Evolutionary conservation across 352 stramenopile species (phyloP).

Genomic region (Aphanomyces stellatus): DNA sequence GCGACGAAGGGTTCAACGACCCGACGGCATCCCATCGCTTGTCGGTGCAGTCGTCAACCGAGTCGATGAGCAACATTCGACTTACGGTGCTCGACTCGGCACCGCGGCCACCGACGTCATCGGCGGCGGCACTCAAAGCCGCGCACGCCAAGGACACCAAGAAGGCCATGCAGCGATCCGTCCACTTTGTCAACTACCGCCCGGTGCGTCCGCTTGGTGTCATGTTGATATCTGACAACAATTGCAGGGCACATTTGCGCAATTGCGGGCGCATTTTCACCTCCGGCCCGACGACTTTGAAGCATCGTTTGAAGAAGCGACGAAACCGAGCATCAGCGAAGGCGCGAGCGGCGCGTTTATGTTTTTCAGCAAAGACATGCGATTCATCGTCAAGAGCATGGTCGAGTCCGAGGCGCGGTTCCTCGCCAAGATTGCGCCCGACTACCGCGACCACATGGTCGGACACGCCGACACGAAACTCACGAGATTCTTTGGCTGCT

Average conservation of each 20-base stretch:
- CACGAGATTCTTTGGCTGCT: constrained; percentile 86
- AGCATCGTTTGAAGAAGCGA: constrained; percentile 68
- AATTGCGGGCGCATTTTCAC: constrained; percentile 57
- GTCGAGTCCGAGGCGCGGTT: constrained; percentile 70
- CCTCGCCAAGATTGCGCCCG: constrained; percentile 71
- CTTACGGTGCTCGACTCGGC: not conserved
- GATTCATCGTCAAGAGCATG: constrained; percentile 89
- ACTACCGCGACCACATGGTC: constrained; percentile 82
- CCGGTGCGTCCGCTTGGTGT: not conserved
- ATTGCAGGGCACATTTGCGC: constrained; percentile 39
- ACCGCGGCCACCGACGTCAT: constrained; percentile 27
- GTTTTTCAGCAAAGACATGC: constrained; percentile 86
- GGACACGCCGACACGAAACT: constrained; percentile 63
- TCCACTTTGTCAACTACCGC: constrained; percentile 23
- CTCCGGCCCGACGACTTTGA: constrained; percentile 61
- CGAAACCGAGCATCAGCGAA: constrained; percentile 84
- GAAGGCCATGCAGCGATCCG: not conserved
- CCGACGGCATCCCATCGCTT: not conserved
- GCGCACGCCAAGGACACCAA: not conserved
- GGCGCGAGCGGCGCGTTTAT: constrained; percentile 87
- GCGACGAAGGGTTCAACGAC: constrained; percentile 45
- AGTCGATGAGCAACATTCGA: constrained; percentile 3
- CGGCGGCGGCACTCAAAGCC: constrained; percentile 16
- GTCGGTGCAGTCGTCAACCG: not conserved
- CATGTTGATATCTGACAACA: too few relatives aligned